phyloP scores from a whole-genome alignment of 1,139 yeast species.

The Taphrina betulina region DNA sequence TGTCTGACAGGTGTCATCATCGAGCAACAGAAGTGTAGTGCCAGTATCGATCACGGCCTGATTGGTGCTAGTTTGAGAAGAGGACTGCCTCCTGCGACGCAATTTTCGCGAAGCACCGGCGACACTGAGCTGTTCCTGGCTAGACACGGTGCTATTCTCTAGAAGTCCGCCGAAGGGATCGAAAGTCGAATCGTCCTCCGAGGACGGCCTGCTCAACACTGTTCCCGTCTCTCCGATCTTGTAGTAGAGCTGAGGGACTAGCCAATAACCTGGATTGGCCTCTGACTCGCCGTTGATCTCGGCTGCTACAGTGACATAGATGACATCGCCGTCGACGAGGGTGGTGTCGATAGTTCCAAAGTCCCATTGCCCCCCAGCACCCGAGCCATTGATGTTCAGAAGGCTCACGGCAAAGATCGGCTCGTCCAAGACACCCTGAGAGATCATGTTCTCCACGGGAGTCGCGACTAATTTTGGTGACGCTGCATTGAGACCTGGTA shows the following conservation, averaged over 20 bases:
- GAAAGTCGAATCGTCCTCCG: neutral
- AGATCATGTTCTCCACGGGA: conserved; percentile 7
- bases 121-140: too few relatives aligned
- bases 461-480: conserved; percentile 2
- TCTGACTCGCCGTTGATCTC: neutral
- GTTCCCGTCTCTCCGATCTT: neutral
- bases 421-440: neutral
- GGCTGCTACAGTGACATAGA: neutral
- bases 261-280: neutral
- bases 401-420: conserved; percentile 9
- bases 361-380: conserved; percentile 1
- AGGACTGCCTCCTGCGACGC: neutral
- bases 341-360: conserved; percentile 1
- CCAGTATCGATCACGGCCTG: conserved; percentile 4
- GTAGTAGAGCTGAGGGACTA: neutral
- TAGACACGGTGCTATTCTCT: neutral
- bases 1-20: neutral
- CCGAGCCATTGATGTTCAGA: neutral
- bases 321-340: neutral
- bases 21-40: conserved; percentile 11
- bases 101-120: neutral
- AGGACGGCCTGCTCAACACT: neutral
- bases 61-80: neutral
- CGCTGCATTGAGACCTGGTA: neutral
- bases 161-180: neutral